These are phyloP conservation scores for Tagetes patula DNA, from an alignment of 129 eudicot genomes.

Conservation along the genomic window DNA sequence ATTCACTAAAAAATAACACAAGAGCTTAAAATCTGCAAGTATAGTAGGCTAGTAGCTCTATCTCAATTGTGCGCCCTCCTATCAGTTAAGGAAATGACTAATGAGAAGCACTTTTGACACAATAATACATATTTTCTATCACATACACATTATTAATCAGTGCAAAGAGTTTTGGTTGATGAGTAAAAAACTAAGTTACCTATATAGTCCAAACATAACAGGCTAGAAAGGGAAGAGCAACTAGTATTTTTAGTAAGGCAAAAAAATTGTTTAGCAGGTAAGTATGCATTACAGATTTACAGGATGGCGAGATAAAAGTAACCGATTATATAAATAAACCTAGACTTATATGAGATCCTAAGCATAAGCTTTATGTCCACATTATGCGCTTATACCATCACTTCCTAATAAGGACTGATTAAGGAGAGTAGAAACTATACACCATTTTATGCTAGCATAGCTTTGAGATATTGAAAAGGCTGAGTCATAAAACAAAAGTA, in stretches of 20 bases:
- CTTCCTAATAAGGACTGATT: background rate
- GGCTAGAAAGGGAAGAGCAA: background rate
- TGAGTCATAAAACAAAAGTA: background rate
- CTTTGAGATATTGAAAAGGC: background rate
- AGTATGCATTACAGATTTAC: background rate
- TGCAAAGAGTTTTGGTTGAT: background rate
- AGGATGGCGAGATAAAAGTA: background rate
- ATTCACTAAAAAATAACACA: background rate
- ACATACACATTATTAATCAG: background rate
- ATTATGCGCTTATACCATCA: background rate
- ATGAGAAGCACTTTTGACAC: background rate
- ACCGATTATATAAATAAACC: background rate
- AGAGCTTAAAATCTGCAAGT: background rate
- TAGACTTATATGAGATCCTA: background rate
- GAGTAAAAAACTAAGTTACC: background rate
- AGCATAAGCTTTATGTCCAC: background rate
- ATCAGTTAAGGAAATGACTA: background rate
- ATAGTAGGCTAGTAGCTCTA: background rate
- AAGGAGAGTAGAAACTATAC: background rate
- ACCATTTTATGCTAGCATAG: background rate
- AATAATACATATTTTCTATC: background rate
- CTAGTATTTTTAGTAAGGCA: background rate
- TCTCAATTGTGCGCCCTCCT: background rate
- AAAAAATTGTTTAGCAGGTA: background rate
- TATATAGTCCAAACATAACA: background rate